Conservation (phyloP, 768 basidiomycete genomes). For the Dentipellis fragilis region DNA sequence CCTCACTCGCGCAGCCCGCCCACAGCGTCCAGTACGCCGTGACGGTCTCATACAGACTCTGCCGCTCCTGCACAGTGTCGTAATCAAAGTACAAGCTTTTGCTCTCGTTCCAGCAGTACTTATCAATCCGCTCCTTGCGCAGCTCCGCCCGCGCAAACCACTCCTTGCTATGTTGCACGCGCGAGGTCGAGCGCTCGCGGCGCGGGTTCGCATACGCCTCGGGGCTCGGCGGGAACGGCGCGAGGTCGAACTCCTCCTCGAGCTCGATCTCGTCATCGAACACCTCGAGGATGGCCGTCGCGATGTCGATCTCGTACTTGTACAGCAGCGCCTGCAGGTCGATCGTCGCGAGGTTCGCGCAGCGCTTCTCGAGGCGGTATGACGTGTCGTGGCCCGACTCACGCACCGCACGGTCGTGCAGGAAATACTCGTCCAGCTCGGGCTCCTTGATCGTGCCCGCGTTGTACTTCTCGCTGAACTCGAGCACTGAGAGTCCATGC, state of each 20-base stretch:
- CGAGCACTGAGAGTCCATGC: constrained; percentile 85
- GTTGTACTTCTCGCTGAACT: constrained; percentile 96
- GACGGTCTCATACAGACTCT: constrained; percentile 94
- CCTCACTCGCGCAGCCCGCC: constrained; percentile 95
- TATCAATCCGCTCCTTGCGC: constrained; percentile 79
- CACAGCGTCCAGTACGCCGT: constrained; percentile 94
- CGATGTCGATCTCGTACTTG: constrained; percentile 98
- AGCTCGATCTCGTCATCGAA: constrained; percentile 89
- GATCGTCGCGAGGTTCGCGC: constrained; percentile 93
- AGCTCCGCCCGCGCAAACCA: constrained; percentile 90
- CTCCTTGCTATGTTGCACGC: constrained; percentile 69
- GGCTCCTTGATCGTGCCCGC: constrained; percentile 76
- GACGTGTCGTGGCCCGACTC: constrained; percentile 96
- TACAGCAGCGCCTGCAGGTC: constrained; percentile 93
- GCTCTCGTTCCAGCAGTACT: constrained; percentile 95
- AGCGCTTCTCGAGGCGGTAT: constrained; percentile 95
- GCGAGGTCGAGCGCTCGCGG: constrained; percentile 47
- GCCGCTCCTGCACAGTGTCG: constrained; percentile 83
- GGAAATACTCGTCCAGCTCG: constrained; percentile 89
- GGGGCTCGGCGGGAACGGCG: constrained; percentile 82
- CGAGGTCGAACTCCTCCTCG: constrained; percentile 84
- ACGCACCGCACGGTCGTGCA: constrained; percentile 92
- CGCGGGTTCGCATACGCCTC: constrained; percentile 56
- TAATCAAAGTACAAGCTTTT: constrained; percentile 94
- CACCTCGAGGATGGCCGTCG: constrained; percentile 92